Conservation (phyloP, 1,284 basidiomycete genomes). For the Melampsora larici-populina region DNA sequence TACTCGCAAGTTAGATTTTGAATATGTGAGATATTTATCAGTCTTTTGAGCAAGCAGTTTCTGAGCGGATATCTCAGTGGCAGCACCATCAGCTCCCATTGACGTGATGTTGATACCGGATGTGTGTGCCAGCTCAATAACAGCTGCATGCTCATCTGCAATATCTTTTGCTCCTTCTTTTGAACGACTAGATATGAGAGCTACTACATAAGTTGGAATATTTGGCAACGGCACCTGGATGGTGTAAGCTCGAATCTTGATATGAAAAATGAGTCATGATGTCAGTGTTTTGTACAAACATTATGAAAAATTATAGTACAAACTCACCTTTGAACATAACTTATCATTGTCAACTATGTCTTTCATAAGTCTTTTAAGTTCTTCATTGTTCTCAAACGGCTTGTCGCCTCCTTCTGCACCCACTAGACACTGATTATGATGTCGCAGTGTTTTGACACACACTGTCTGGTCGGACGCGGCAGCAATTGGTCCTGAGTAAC, state of each 20-base stretch:
- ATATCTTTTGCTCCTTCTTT: slow-evolving; percentile 9
- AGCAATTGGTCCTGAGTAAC: slow-evolving; percentile 10
- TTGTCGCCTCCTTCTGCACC: slow-evolving; percentile 25
- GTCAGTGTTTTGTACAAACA: background rate
- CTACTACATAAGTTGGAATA: too few species aligned
- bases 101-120: slow-evolving; percentile 12
- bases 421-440: slow-evolving; percentile 10
- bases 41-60: background rate
- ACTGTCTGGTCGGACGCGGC: slow-evolving; percentile 11
- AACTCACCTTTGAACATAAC: slow-evolving; percentile 20
- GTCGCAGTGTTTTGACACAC: slow-evolving; percentile 12
- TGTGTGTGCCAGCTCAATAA: too few species aligned
- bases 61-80: slow-evolving; percentile 9
- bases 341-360: background rate
- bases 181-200: slow-evolving; percentile 21
- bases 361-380: slow-evolving; percentile 8
- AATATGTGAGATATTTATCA: background rate
- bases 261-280: background rate
- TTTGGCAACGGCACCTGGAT: too few species aligned
- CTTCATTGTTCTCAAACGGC: background rate
- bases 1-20: background rate
- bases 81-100: too few species aligned
- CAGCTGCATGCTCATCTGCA: too few species aligned
- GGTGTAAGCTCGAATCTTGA: too few species aligned
- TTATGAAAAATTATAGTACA: background rate